These are phyloP conservation scores for Ophiostoma sp. DNA, from an alignment of 2,329 filamentous ascomycete genomes.

Conservation along the genomic window DNA sequence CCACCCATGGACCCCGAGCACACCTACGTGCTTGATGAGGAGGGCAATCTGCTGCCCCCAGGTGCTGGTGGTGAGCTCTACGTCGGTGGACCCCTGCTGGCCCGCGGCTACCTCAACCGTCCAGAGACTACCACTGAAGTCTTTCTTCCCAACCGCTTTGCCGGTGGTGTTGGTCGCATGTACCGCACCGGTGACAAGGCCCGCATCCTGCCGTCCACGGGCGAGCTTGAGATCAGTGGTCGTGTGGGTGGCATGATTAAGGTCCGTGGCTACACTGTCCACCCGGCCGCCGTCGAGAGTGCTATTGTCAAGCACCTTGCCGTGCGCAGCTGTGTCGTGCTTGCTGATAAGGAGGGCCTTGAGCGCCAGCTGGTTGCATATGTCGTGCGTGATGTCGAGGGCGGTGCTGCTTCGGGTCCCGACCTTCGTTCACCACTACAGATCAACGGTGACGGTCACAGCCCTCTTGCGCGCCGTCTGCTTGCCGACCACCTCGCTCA, in stretches of 20 bases:
- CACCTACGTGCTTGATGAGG: constrained; percentile 68
- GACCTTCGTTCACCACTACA: constrained; percentile 44
- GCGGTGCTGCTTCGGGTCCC: constrained; percentile 26
- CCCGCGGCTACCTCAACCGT: constrained; percentile 73
- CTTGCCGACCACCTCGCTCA: constrained; percentile 65
- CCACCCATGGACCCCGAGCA: constrained; percentile 62
- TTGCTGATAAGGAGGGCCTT: constrained; percentile 69
- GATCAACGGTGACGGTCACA: constrained; percentile 66
- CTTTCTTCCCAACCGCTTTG: constrained; percentile 63
- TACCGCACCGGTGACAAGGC: constrained; percentile 71
- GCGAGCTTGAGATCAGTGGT: constrained; percentile 68
- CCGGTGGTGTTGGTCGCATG: constrained; percentile 54
- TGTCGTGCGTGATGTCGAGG: constrained; percentile 62
- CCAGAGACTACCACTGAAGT: constrained; percentile 70
- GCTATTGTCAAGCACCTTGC: constrained; percentile 64
- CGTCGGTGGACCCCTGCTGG: constrained; percentile 67
- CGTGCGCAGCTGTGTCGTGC: constrained; percentile 65
- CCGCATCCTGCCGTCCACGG: constrained; percentile 59
- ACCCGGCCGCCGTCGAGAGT: constrained; percentile 70
- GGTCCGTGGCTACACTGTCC: constrained; percentile 70
- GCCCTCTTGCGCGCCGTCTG: constrained; percentile 60
- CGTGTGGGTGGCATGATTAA: constrained; percentile 77
- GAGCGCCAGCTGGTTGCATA: constrained; percentile 73
- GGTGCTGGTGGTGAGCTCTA: constrained; percentile 68
- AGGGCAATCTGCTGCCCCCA: constrained; percentile 55